These are phyloP conservation scores for Dioszegia hungarica DNA, from an alignment of 768 basidiomycete species.

Conservation along the genomic window DNA sequence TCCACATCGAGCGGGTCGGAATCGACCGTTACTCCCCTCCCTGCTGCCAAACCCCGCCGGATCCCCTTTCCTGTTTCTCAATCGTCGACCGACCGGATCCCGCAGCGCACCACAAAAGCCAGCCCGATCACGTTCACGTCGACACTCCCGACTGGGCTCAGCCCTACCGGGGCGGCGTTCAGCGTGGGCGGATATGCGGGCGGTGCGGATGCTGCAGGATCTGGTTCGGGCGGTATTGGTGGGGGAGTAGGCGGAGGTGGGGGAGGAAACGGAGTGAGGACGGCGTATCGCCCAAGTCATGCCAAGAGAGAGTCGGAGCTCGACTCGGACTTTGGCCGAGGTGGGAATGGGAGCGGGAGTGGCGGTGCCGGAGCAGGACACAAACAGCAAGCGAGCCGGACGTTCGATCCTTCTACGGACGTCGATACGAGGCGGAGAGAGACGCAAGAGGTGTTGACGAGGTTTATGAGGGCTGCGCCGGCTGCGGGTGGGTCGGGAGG, in stretches of 20 bases:
- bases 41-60: not conserved
- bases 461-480: constrained; percentile 60
- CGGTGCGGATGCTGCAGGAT: not conserved
- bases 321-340: not conserved
- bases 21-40: not conserved
- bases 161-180: not conserved
- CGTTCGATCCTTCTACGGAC: constrained; percentile 83
- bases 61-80: constrained; percentile 2
- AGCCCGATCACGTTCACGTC: not conserved
- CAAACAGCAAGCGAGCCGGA: constrained; percentile 43
- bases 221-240: not conserved
- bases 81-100: constrained; percentile 2
- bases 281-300: not conserved
- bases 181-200: not conserved
- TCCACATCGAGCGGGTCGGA: not conserved
- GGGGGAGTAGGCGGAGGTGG: not conserved
- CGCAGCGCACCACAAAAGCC: not conserved
- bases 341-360: not conserved
- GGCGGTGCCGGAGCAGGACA: not conserved
- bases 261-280: not conserved
- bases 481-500: not conserved
- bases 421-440: constrained; percentile 81
- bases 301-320: not conserved
- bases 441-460: constrained; percentile 77
- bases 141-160: not conserved